Evolutionary conservation across 805 yeast species (phyloP).

Genomic region (Kluyveromyces aestuarii): DNA sequence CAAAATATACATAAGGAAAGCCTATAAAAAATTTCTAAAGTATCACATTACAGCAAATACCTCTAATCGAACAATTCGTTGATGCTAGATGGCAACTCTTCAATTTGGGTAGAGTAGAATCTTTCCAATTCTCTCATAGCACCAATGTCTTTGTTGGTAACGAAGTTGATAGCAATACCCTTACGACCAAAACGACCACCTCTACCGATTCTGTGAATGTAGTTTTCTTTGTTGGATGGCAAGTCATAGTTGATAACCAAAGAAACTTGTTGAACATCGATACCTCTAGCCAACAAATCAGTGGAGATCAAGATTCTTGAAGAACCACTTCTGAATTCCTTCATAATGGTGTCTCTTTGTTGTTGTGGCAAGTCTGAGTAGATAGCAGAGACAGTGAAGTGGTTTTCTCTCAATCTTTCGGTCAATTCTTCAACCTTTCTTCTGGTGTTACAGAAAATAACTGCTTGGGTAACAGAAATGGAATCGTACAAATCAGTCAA

Average conservation of each 20-base stretch:
- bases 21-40: background rate
- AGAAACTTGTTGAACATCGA: conserved; percentile 96
- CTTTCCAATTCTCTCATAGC: conserved; percentile 67
- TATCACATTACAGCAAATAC: conserved; percentile 6
- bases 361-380: conserved; percentile 96
- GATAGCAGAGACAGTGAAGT: conserved; percentile 91
- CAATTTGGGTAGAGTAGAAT: conserved; percentile 65
- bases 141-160: conserved; percentile 68
- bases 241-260: conserved; percentile 91
- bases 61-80: conserved; percentile 33
- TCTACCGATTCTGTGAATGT: conserved; percentile 95
- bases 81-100: conserved; percentile 72
- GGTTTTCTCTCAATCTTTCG: conserved; percentile 63
- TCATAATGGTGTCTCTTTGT: conserved; percentile 91
- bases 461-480: conserved; percentile 92
- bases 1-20: background rate
- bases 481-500: conserved; percentile 92
- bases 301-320: conserved; percentile 93
- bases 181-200: conserved; percentile 98
- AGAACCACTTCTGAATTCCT: conserved; percentile 88
- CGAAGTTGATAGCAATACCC: conserved; percentile 94
- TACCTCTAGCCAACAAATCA: conserved; percentile 97
- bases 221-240: conserved; percentile 89
- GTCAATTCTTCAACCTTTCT: conserved; percentile 89
- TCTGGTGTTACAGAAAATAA: conserved; percentile 95